A percentile compares a stretch with the other conserved stretches of the same genome.
phyloP scores from a whole-genome alignment of 345 rosid genomes.

The Eucalyptus erythrocorys region DNA sequence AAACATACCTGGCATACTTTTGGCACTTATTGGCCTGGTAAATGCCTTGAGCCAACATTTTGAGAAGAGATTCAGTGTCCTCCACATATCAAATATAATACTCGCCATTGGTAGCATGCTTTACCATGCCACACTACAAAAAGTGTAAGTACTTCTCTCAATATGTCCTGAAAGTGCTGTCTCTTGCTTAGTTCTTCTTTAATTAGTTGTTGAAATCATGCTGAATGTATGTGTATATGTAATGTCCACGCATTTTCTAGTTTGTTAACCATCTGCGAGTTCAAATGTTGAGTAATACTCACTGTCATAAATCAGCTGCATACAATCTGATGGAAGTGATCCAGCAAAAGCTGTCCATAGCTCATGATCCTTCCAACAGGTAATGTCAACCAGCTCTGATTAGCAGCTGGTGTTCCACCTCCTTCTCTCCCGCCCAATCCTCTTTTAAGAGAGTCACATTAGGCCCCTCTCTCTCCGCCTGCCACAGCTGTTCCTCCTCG shows the following conservation, averaged over 20 bases:
- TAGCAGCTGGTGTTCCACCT: not conserved
- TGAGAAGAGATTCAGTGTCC: slow-evolving; percentile 86
- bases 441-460: not conserved
- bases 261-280: not conserved
- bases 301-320: not conserved
- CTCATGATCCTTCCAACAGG: not conserved
- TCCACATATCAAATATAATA: slow-evolving; percentile 77
- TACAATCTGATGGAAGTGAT: not conserved
- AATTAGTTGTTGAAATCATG: not conserved
- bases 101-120: slow-evolving; percentile 87
- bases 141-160: slow-evolving; percentile 34
- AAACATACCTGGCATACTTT: slow-evolving; percentile 53
- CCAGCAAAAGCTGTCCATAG: not conserved
- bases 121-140: slow-evolving; percentile 71
- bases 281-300: not conserved
- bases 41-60: slow-evolving; percentile 73
- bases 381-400: not conserved
- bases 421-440: not conserved
- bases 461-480: not conserved
- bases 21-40: slow-evolving; percentile 74
- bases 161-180: not conserved
- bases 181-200: not conserved
- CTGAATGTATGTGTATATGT: not conserved
- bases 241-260: not conserved
- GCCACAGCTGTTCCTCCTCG: not conserved